Percentiles rank a stretch among this genome's conserved stretches.
These are phyloP conservation scores for Aspergillus clavatus DNA, from an alignment of 2,329 filamentous ascomycete species.

Conservation along the genomic window DNA sequence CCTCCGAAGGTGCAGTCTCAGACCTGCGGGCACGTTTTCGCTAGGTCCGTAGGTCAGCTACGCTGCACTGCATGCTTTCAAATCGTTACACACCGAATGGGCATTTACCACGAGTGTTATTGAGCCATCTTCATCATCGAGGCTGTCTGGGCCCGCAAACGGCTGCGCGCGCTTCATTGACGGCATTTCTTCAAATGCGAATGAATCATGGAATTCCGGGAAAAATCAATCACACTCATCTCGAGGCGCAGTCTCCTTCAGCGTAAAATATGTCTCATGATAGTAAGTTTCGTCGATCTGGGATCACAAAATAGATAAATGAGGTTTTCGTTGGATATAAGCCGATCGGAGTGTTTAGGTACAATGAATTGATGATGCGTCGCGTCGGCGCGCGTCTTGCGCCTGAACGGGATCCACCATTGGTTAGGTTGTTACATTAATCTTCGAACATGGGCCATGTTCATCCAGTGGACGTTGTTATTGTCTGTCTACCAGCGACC, in stretches of 20 bases:
- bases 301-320: background rate
- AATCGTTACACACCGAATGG: constrained; percentile 26
- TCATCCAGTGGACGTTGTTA: no score
- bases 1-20: constrained; percentile 16
- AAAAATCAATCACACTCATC: background rate
- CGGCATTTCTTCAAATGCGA: constrained; percentile 31
- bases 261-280: no score
- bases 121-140: constrained; percentile 26
- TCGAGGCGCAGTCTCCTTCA: background rate
- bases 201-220: background rate
- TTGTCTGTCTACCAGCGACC: no score
- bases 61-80: background rate
- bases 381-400: constrained; percentile 13
- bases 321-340: background rate
- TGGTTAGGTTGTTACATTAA: no score
- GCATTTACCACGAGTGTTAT: constrained; percentile 21
- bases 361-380: constrained; percentile 1
- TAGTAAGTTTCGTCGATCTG: no score
- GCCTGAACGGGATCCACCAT: background rate
- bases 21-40: constrained; percentile 42
- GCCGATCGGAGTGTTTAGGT: no score
- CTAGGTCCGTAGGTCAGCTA: constrained; percentile 23
- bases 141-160: constrained; percentile 26
- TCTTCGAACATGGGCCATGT: no score
- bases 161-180: constrained; percentile 39